Evolutionary conservation across 495 filamentous ascomycete species (phyloP), one percentile per base, ranked within the genome.

Genomic region (Penicillium tannophilum): DNA sequence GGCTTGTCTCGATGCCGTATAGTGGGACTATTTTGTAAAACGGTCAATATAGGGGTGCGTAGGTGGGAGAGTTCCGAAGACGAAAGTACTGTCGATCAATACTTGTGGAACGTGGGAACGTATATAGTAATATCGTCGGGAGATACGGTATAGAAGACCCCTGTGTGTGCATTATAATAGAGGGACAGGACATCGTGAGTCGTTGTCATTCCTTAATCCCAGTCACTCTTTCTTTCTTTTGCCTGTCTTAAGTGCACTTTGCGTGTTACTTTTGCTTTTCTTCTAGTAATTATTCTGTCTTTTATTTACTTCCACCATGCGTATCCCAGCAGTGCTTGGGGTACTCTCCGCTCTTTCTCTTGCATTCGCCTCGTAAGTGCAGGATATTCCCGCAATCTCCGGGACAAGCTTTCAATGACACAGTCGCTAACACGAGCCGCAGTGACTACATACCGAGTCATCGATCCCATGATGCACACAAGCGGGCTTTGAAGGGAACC

Each of bases 331-430:
- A 26, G 56, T 44, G 16, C 19, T 68, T 33, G 59, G 63, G 19
- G 20, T 68, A 39, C 42, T 65, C 7, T 63, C 63, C 30, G 28
- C 60, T 16, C 41, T 66, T 42, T 62, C 65, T 2, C 23, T 47
- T 43, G 62, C 49, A 16, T 23, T 66, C 6, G 65, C 63, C 42
- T 59, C 52, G 68, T 71, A 64, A 28, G 68, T 68, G 17, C 20
- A 9, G n/a, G 23, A 17, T 17, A 6, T 28, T 39, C 26, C 24
- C 41, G 3, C 6, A 3, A 56, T 28, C 16, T n/a, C 17, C 24
- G 10, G 19, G 42, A 7, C 12, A 26, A 3, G 14, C 0, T 11
- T 5, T 26, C 12, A 4, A 28, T 3, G 16, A 24, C 16, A 33
- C 26, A 55, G 23, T 31, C 50, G 14, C 57, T 62, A 24, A 62